These are phyloP conservation scores for Zizania palustris DNA, from an alignment of 202 grass and related monocot genomes.

Conservation along the genomic window DNA sequence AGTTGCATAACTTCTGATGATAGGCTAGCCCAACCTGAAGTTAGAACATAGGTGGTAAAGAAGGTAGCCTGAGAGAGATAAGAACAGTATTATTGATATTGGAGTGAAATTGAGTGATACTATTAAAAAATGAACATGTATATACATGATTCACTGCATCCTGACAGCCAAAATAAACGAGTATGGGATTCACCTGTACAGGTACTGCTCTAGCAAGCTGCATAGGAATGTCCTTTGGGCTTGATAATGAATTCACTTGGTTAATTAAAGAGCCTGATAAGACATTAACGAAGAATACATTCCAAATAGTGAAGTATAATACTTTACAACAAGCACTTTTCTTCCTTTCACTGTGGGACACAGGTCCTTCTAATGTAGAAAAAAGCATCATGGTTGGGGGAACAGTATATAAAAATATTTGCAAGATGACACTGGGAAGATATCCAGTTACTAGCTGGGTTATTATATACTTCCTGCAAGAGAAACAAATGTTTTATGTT, in stretches of 20 bases:
- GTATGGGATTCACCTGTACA: conserved; percentile 58
- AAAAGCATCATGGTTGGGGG: conserved; percentile 88
- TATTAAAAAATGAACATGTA: too few relatives aligned
- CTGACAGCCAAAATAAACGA: too few relatives aligned
- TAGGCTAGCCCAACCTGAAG: conserved; percentile 95
- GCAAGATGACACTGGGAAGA: conserved; percentile 83
- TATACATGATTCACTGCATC: too few relatives aligned
- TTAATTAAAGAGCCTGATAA: conserved; percentile 78
- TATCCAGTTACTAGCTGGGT: conserved; percentile 86
- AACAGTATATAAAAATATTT: conserved; percentile 68
- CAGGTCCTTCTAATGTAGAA: conserved; percentile 82
- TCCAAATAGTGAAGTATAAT: conserved; percentile 90
- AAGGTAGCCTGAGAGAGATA: conserved; percentile 70
- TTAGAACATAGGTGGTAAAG: conserved; percentile 96
- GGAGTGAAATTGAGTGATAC: too few relatives aligned
- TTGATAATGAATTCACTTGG: conserved; percentile 72
- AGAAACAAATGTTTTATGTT: conserved; percentile 34
- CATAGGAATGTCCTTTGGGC: conserved; percentile 70
- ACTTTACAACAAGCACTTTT: conserved; percentile 90
- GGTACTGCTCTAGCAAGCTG: conserved; percentile 83
- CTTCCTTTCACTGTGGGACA: conserved; percentile 85
- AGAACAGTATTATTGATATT: neutral
- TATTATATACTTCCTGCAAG: conserved; percentile 61
- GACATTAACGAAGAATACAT: conserved; percentile 89
- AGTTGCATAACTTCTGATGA: conserved; percentile 88